Evolutionary conservation across 179 eudicot species (phyloP).

Genomic region (Beta corolliflora): DNA sequence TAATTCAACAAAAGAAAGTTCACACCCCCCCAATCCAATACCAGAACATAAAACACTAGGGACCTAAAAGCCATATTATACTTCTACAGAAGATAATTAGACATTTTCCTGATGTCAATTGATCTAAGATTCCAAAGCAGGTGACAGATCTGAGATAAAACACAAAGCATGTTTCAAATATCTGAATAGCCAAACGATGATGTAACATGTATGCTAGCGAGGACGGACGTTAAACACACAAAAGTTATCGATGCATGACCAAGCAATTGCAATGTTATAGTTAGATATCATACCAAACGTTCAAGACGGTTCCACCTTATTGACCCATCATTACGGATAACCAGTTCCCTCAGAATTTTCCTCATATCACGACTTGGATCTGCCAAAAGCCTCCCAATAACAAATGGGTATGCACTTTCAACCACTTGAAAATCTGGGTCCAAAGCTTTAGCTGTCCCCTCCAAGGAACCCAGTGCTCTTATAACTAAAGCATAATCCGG

Average conservation of each 20-base stretch:
- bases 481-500: slow-evolving; percentile 98
- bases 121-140: neutral
- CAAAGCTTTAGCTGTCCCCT: slow-evolving; percentile 96
- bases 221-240: neutral
- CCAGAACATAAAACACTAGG: neutral
- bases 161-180: neutral
- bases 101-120: neutral
- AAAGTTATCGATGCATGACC: neutral
- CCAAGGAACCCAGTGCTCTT: slow-evolving; percentile 96
- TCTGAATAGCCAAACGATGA: neutral
- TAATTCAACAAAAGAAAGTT: neutral
- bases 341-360: slow-evolving; percentile 76
- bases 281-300: slow-evolving; percentile 61
- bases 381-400: slow-evolving; percentile 87
- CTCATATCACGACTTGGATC: slow-evolving; percentile 98
- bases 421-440: slow-evolving; percentile 91
- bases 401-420: slow-evolving; percentile 95
- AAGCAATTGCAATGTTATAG: slow-evolving; percentile 5
- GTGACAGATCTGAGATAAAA: neutral
- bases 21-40: neutral
- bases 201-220: neutral
- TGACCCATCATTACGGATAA: slow-evolving; percentile 91
- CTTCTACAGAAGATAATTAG: neutral
- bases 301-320: slow-evolving; percentile 95
- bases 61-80: neutral